Evolutionary conservation across 768 basidiomycete species (phyloP), one percentile per base, ranked within the genome.

Genomic region (Russula virescens): DNA sequence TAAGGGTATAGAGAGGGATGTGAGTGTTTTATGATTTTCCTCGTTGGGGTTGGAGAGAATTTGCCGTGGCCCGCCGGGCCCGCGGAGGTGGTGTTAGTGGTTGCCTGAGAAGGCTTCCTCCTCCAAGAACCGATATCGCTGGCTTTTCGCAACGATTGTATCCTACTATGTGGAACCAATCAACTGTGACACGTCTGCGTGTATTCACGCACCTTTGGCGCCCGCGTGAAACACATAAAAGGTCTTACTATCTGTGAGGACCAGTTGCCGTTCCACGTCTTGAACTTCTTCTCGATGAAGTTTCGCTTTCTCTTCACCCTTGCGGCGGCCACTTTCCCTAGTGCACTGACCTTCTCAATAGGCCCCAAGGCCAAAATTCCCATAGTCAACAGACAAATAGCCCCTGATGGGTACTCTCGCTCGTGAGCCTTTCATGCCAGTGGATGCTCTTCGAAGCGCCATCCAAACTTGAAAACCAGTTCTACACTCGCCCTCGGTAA

Each of bases 321-420:
- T 16, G 47, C n/a, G n/a, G n/a, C n/a, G n/a, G n/a, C 59, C 1
- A 45, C 65, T 18, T 21, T 62, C 8, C 56, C 65, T 16, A 50
- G 40, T 1, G 45, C 51, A 19, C 40, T 34, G 14, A 55, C 57
- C 7, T 68, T 65, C 21, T 52, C 63, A 7, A 62, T 71, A 3
- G 71, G 72, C 19, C 71, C 69, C 14, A 28, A 61, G 6, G 61
- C 69, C 5, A 47, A 62, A 35, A 60, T 73, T 16, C n/a, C 23
- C 28, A 67, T 73, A 55, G 47, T 48, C 47, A 69, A 71, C 53
- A 26, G 21, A 13, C 21, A 62, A 25, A 49, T 71, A 55, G 38
- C 64, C 14, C 72, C 69, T 1, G 72, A 73, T 60, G 72, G 72
- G 0, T 69, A 58, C 55, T 21, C 18, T 47, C 70, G 71, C 42